A percentile compares a stretch with the other conserved stretches of the same genome.
Evolutionary conservation across 2,329 filamentous ascomycete species (phyloP).

Genomic region (Drechslerella coelobrocha): DNA sequence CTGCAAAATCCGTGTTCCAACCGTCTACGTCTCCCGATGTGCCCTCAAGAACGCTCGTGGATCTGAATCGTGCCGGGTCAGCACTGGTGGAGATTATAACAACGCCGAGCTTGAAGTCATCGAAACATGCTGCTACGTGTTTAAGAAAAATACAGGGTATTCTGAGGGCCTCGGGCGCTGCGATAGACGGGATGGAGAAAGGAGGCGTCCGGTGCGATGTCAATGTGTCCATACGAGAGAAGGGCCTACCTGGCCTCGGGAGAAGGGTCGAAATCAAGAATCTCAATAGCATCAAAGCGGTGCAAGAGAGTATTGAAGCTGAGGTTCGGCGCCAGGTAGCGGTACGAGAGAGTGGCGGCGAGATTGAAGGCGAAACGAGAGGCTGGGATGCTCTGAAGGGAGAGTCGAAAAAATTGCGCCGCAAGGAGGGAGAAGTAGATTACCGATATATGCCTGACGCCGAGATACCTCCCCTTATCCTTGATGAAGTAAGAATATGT

Average conservation of each 20-base stretch:
- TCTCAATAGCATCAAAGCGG: slow-evolving; percentile 88
- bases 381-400: slow-evolving; percentile 88
- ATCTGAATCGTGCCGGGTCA: slow-evolving; percentile 91
- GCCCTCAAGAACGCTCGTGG: slow-evolving; percentile 66
- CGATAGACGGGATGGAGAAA: slow-evolving; percentile 88
- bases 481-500: slow-evolving; percentile 67
- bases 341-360: slow-evolving; percentile 76
- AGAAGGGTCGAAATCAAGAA: slow-evolving; percentile 98
- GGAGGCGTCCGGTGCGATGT: slow-evolving; percentile 92
- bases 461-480: slow-evolving; percentile 79
- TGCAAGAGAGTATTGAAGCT: slow-evolving; percentile 91
- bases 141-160: slow-evolving; percentile 87
- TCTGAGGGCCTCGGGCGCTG: slow-evolving; percentile 80
- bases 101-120: slow-evolving; percentile 64
- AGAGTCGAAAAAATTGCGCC: slow-evolving; percentile 79
- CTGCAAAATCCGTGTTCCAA: slow-evolving; percentile 58
- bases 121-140: slow-evolving; percentile 82
- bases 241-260: slow-evolving; percentile 70
- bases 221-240: slow-evolving; percentile 82
- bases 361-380: slow-evolving; percentile 82
- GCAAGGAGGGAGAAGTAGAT: slow-evolving; percentile 96
- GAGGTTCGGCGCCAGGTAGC: slow-evolving; percentile 88
- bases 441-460: slow-evolving; percentile 99
- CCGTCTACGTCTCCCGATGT: slow-evolving; percentile 74
- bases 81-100: slow-evolving; percentile 97